Evolutionary conservation across 371 early-diverging fungal genomes (phyloP), one percentile per base, ranked within the genome.

Genomic region (Rhizopus arrhizus): DNA sequence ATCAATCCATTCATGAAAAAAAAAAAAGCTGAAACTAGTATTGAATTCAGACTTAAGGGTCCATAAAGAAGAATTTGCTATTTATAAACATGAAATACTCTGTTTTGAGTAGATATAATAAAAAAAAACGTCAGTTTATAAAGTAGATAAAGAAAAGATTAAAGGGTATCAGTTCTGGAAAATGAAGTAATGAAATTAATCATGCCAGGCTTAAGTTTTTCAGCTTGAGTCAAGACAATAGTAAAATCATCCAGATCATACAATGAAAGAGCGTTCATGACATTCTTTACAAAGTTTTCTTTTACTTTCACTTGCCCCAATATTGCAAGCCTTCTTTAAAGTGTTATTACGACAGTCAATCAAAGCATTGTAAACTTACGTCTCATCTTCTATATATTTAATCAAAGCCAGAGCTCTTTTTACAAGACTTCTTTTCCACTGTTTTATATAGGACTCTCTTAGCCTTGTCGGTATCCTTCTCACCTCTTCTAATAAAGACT

Each of bases 151-250:
- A 22, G 22, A 22, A 22, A 22, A 22, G 22, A 22, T 13, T 10
- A 51, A 53, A 34, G 61, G 53, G 54, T 66, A 66, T 66, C 50
- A 54, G 53, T 59, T 50, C 59, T 56, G 32, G 69, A 68, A 58
- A 58, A 61, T 0, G 47, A 54, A 3, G 46, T 43, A 41, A 69
- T 46, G 13, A 69, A 75, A 45, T 77, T 75, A n/a, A 77, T 69
- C 36, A 77, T 75, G 0, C 82, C 81, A 16, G 82, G 83, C 42
- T 73, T 70, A 15, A 85, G 38, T 46, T 83, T 76, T 28, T 85
- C 85, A 2, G 85, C 85, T 28, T 80, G 81, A 9, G 81, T 74
- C n/a, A 83, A 62, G 5, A 85, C 71, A 41, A 85, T 78, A 11
- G 65, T 72, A 34, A 85, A 74, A 53, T 83, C 84, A 12, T 58